A percentile compares a stretch with the other conserved stretches of the same genome.
Conservation (phyloP, 352 stramenopile species). For the Peronospora destructor region DNA sequence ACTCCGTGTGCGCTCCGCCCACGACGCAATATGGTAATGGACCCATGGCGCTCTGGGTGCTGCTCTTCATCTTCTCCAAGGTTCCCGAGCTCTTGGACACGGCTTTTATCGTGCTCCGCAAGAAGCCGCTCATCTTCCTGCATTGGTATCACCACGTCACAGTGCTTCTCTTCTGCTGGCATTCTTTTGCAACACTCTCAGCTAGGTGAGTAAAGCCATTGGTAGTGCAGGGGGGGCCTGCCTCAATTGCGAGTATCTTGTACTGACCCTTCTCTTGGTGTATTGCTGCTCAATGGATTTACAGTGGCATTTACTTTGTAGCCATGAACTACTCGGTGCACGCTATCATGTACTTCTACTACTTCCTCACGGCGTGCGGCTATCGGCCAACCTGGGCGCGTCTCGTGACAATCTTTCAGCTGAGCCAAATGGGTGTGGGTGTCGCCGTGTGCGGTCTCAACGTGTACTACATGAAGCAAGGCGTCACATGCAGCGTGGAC, state of each 20-base stretch:
- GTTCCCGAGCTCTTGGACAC: slow-evolving; percentile 94
- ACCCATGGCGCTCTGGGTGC: slow-evolving; percentile 68
- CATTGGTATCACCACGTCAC: slow-evolving; percentile 99
- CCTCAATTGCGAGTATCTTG: not conserved
- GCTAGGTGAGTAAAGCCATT: slow-evolving; percentile 44
- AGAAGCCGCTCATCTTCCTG: slow-evolving; percentile 95
- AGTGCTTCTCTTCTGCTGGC: slow-evolving; percentile 96
- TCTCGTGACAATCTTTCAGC: slow-evolving; percentile 87
- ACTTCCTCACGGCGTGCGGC: slow-evolving; percentile 85
- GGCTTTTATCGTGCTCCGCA: slow-evolving; percentile 95
- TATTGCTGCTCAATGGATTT: slow-evolving; percentile 7
- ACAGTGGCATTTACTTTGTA: slow-evolving; percentile 93
- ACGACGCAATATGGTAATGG: slow-evolving; percentile 62
- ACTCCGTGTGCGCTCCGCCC: slow-evolving; percentile 72
- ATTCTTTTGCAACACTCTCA: slow-evolving; percentile 90
- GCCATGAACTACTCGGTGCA: slow-evolving; percentile 98
- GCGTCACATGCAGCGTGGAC: slow-evolving; percentile 65
- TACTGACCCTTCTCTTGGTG: slow-evolving; percentile 12
- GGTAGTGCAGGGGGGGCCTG: slow-evolving; percentile 7
- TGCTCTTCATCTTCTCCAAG: slow-evolving; percentile 87
- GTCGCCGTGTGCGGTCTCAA: slow-evolving; percentile 62
- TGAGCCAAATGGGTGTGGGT: slow-evolving; percentile 84
- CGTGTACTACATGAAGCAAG: slow-evolving; percentile 76
- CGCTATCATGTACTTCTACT: slow-evolving; percentile 97
- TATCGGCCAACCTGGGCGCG: slow-evolving; percentile 70